Percentiles rank a stretch among this genome's conserved stretches.
These are phyloP conservation scores for Mortierella antarctica DNA, from an alignment of 192 early-diverging fungal genomes.

Conservation along the genomic window DNA sequence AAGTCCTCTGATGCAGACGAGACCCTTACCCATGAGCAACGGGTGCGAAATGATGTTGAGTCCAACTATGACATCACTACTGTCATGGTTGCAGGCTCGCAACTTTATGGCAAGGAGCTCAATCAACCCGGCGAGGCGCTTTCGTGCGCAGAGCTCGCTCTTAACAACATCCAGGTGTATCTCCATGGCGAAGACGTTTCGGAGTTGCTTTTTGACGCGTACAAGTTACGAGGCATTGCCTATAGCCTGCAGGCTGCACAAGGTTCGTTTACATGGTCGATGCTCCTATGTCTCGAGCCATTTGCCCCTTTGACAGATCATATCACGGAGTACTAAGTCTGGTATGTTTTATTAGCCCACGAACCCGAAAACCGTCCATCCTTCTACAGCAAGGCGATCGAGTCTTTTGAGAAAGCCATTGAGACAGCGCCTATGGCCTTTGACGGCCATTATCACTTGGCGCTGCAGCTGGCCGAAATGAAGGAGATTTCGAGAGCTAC, in stretches of 20 bases:
- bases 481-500: conserved; percentile 71
- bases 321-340: too few species aligned
- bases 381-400: conserved; percentile 68
- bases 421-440: conserved; percentile 59
- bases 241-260: conserved; percentile 37
- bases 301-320: conserved; percentile 34
- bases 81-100: conserved; percentile 36
- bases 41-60: conserved; percentile 35
- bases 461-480: conserved; percentile 75
- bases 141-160: conserved; percentile 9
- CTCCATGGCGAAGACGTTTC: conserved; percentile 48
- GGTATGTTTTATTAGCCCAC: conserved; percentile 51
- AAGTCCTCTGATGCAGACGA: conserved; percentile 31
- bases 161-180: conserved; percentile 21
- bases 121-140: conserved; percentile 18
- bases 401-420: conserved; percentile 63
- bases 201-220: conserved; percentile 27
- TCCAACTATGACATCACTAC: conserved; percentile 33
- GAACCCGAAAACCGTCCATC: conserved; percentile 71
- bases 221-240: conserved; percentile 32
- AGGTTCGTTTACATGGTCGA: background rate
- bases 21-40: conserved; percentile 15
- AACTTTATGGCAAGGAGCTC: conserved; percentile 34
- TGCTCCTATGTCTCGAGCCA: background rate
- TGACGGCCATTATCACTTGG: conserved; percentile 74